These are phyloP conservation scores for Passiflora organensis DNA, from an alignment of 345 rosid genomes.

Conservation along the genomic window DNA sequence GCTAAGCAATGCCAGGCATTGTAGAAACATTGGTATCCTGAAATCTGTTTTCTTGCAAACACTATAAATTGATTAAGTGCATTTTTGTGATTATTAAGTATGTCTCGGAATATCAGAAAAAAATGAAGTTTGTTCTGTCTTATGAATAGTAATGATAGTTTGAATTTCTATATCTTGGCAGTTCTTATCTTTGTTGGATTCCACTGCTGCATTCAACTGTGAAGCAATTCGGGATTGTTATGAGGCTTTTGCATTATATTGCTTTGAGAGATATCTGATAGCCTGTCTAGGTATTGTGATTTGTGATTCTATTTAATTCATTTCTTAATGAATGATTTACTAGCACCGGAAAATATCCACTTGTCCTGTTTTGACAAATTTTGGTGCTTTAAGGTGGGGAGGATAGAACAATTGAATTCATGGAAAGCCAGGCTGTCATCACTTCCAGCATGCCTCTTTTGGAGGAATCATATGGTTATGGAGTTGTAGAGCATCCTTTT, in stretches of 20 bases:
- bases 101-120: no score
- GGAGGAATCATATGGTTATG: conserved; percentile 74
- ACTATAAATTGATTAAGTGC: no score
- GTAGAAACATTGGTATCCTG: no score
- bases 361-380: conserved; percentile 9
- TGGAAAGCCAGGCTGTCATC: conserved; percentile 74
- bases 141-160: not conserved
- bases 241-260: conserved; percentile 97
- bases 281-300: conserved; percentile 82
- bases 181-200: conserved; percentile 87
- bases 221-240: conserved; percentile 97
- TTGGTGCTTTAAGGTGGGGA: conserved; percentile 66
- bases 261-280: conserved; percentile 97
- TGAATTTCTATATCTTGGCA: conserved; percentile 32
- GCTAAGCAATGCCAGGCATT: no score
- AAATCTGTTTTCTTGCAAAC: no score
- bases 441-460: conserved; percentile 71
- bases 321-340: conserved; percentile 7
- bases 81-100: no score
- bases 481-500: conserved; percentile 95
- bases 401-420: conserved; percentile 79
- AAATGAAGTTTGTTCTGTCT: no score
- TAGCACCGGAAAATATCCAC: conserved; percentile 7
- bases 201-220: conserved; percentile 86
- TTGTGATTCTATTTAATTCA: conserved; percentile 5